phyloP scores from a whole-genome alignment of 192 early-diverging fungal species.

The Rhizophagus clarus region DNA sequence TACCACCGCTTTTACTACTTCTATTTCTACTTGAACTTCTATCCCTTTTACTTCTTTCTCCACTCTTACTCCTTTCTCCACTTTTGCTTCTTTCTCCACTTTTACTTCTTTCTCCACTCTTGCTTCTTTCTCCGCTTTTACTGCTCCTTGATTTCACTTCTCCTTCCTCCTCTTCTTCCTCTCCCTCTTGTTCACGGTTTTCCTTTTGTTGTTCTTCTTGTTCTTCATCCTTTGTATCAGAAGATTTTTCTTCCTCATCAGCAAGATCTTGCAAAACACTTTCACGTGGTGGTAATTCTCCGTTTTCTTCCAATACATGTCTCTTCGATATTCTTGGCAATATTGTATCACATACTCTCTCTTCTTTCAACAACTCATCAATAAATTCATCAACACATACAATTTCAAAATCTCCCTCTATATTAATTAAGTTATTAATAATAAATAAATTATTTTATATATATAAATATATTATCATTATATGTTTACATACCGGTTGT shows the following conservation, averaged over 20 bases:
- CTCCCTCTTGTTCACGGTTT: slow-evolving; percentile 21
- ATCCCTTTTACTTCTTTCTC: not conserved
- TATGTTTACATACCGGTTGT: slow-evolving; percentile 42
- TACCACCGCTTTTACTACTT: not conserved
- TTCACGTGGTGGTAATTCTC: slow-evolving; percentile 77
- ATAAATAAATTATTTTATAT: not conserved
- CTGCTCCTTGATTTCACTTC: slow-evolving; percentile 23
- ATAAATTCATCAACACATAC: slow-evolving; percentile 91
- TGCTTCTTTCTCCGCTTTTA: not conserved
- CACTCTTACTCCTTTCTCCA: slow-evolving; percentile 9
- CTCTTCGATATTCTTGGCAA: slow-evolving; percentile 83
- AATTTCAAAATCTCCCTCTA: slow-evolving; percentile 41
- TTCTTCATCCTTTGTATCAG: slow-evolving; percentile 24
- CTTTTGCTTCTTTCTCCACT: slow-evolving; percentile 26
- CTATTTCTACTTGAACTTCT: slow-evolving; percentile 35
- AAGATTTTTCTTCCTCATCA: slow-evolving; percentile 15
- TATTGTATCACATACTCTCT: slow-evolving; percentile 86
- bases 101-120: not conserved
- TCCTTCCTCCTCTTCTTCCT: slow-evolving; percentile 28
- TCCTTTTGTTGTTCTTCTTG: not conserved
- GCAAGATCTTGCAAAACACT: slow-evolving; percentile 55
- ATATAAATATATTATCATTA: not conserved
- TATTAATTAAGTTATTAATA: not conserved
- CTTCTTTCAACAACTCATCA: slow-evolving; percentile 77
- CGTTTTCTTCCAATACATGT: slow-evolving; percentile 80